Conservation (phyloP, 164 flowering plant genomes). For the Magnolia changhungtana region DNA sequence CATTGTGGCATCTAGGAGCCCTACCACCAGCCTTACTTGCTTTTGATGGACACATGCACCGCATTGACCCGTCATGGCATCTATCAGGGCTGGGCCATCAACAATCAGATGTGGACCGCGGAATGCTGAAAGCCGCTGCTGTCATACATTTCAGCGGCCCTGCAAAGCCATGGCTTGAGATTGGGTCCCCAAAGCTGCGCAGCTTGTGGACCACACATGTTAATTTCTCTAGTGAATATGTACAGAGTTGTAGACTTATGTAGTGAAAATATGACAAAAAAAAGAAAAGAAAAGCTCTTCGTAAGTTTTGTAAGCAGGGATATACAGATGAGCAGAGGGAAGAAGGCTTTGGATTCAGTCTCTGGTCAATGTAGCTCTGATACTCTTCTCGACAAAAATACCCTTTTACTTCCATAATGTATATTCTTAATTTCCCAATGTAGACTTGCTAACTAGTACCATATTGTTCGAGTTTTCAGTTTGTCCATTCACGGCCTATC, state of each 20-base stretch:
- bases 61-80: conserved; percentile 60
- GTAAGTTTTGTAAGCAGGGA: conserved; percentile 15
- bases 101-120: conserved; percentile 10
- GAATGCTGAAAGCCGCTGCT: conserved; percentile 41
- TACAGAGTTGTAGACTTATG: conserved; percentile 41
- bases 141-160: conserved; percentile 70
- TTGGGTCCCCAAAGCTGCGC: conserved; percentile 43
- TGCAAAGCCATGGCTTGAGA: conserved; percentile 75
- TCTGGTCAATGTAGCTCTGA: conserved; percentile 24
- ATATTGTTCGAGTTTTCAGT: too few species aligned
- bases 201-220: conserved; percentile 46
- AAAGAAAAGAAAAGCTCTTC: not conserved
- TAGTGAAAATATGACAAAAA: conserved; percentile 20
- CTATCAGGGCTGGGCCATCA: conserved; percentile 51
- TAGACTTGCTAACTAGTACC: too few species aligned
- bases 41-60: conserved; percentile 54
- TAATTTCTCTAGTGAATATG: conserved; percentile 44
- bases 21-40: conserved; percentile 68
- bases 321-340: conserved; percentile 32
- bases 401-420: not conserved
- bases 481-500: too few species aligned
- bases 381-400: not conserved
- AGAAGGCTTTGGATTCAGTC: conserved; percentile 55
- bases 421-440: not conserved
- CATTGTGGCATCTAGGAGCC: conserved; percentile 57